phyloP scores from a whole-genome alignment of 371 early-diverging fungal genomes.

The Mortierella sp. region DNA sequence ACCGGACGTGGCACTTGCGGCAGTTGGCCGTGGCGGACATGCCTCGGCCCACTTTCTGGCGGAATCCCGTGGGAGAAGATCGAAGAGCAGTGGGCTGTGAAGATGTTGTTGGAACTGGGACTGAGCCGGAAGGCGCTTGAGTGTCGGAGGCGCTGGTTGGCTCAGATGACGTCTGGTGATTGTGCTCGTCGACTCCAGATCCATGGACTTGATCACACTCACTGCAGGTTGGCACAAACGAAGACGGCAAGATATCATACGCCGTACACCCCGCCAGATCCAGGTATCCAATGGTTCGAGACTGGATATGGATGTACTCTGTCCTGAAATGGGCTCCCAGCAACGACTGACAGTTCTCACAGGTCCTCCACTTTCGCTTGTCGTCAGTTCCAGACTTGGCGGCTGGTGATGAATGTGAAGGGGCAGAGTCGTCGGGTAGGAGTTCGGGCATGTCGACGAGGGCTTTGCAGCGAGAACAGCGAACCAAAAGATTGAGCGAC shows the following conservation, averaged over 20 bases:
- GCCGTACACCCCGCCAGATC: constrained; percentile 78
- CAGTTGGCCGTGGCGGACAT: constrained; percentile 61
- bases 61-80: constrained; percentile 23
- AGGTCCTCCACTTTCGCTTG: constrained; percentile 73
- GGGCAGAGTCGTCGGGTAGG: constrained; percentile 33
- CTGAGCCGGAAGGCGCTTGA: neutral
- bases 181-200: neutral
- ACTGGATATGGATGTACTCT: constrained; percentile 70
- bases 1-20: constrained; percentile 61
- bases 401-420: constrained; percentile 13
- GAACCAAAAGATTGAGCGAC: constrained; percentile 71
- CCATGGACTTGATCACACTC: constrained; percentile 57
- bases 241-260: constrained; percentile 76
- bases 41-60: constrained; percentile 38
- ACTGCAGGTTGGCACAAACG: constrained; percentile 76
- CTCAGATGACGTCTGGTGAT: neutral
- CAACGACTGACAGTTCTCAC: constrained; percentile 75
- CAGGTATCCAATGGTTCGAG: constrained; percentile 75
- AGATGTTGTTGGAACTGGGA: constrained; percentile 11
- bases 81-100: constrained; percentile 24
- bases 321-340: constrained; percentile 72
- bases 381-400: constrained; percentile 34
- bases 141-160: neutral
- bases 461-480: constrained; percentile 82
- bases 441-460: constrained; percentile 69